Conservation (phyloP, 106 monocot genomes). For the Xerophyta viscosa region DNA sequence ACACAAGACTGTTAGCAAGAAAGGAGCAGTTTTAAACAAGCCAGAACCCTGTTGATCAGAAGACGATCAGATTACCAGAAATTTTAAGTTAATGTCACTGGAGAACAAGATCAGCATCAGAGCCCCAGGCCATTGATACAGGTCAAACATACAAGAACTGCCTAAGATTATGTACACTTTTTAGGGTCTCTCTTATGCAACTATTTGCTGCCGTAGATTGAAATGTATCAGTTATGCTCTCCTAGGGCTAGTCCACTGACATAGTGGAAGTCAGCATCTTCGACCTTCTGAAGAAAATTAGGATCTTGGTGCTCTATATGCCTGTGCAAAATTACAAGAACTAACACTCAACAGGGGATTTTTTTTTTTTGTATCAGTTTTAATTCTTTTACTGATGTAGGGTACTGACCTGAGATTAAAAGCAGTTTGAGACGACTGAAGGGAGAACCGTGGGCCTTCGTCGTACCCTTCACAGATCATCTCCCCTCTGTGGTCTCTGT, state of each 20-base stretch:
- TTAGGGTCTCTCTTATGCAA: too few relatives aligned
- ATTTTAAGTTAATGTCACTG: too few relatives aligned
- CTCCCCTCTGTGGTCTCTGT: constrained; percentile 40
- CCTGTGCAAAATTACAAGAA: neutral
- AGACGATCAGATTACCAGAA: too few relatives aligned
- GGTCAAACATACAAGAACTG: too few relatives aligned
- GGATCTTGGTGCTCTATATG: neutral
- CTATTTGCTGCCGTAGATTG: too few relatives aligned
- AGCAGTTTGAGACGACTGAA: neutral
- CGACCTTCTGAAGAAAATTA: neutral
- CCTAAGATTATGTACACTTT: too few relatives aligned
- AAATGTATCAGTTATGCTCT: neutral
- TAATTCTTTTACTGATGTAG: neutral
- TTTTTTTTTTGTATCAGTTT: neutral
- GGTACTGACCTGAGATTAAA: constrained; percentile 10
- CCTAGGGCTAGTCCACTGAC: neutral
- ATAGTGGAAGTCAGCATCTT: neutral
- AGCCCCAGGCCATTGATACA: too few relatives aligned
- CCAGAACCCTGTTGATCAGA: too few relatives aligned
- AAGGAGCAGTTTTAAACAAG: too few relatives aligned
- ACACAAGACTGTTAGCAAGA: too few relatives aligned
- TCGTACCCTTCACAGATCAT: constrained; percentile 54
- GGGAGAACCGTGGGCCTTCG: constrained; percentile 39
- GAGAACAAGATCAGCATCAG: too few relatives aligned
- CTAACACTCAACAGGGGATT: neutral